phyloP scores from a whole-genome alignment of 345 rosid species.

The Acer campestre region DNA sequence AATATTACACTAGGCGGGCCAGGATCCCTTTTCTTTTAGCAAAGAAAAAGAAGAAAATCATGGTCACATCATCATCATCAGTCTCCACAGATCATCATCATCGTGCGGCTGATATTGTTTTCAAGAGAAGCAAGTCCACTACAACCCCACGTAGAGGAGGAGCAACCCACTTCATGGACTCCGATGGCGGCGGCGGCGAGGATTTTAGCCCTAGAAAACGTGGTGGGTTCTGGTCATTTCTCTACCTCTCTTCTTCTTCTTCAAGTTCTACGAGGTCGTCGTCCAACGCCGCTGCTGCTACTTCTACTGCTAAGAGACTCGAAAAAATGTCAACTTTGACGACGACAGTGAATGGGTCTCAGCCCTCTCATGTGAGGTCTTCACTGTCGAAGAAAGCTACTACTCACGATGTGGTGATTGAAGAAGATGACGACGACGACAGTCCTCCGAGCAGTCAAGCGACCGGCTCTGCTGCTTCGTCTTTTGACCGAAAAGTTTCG shows the following conservation, averaged over 20 bases:
- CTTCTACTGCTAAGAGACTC: constrained; percentile 30
- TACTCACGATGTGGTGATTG: constrained; percentile 34
- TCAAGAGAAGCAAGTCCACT: constrained; percentile 86
- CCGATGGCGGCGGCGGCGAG: constrained; percentile 26
- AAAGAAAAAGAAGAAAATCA: constrained; percentile 74
- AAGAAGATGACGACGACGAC: constrained; percentile 66
- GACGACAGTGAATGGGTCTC: constrained; percentile 15
- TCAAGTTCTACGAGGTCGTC: constrained; percentile 37
- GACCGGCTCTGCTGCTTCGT: constrained; percentile 50
- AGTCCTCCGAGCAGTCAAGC: constrained; percentile 61
- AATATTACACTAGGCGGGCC: constrained; percentile 40
- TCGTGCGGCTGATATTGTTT: constrained; percentile 44
- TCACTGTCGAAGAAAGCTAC: constrained; percentile 46
- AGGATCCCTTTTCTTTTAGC: constrained; percentile 68
- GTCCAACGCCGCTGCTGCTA: background rate
- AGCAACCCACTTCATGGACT: constrained; percentile 33
- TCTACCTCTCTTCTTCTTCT: constrained; percentile 61
- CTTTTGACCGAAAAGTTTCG: constrained; percentile 88
- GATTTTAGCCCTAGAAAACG: constrained; percentile 67
- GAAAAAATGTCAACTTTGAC: constrained; percentile 32
- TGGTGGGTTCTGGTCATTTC: constrained; percentile 86
- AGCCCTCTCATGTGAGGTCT: constrained; percentile 29
- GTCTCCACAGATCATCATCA: constrained; percentile 31
- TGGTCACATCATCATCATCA: constrained; percentile 43
- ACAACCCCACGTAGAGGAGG: constrained; percentile 38